phyloP scores from a whole-genome alignment of 805 yeast genomes.

The Torulaspora maleeae region DNA sequence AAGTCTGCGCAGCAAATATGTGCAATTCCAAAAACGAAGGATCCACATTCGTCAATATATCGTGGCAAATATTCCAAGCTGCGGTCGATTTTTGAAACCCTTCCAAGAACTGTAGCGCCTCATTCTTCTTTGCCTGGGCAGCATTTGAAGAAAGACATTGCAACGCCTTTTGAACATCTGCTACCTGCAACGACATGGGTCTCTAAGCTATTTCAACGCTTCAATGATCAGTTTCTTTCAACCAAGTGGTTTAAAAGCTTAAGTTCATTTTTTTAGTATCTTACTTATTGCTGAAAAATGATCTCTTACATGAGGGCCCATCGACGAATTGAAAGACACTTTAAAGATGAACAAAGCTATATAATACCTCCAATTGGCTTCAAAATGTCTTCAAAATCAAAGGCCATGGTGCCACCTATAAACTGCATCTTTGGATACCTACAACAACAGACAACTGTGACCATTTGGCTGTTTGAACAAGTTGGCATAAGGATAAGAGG shows the following conservation, averaged over 20 bases:
- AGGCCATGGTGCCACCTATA: constrained; percentile 75
- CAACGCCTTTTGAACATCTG: constrained; percentile 27
- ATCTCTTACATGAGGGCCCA: neutral
- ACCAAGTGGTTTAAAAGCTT: neutral
- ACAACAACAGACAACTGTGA: constrained; percentile 74
- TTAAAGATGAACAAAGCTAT: neutral
- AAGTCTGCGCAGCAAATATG: constrained; percentile 87
- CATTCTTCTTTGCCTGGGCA: constrained; percentile 34
- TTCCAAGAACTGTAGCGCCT: constrained; percentile 58
- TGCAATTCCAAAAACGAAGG: constrained; percentile 48
- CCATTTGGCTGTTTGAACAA: constrained; percentile 89
- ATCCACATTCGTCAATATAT: constrained; percentile 40
- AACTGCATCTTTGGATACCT: constrained; percentile 81
- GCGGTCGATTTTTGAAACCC: constrained; percentile 74
- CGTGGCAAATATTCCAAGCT: constrained; percentile 74
- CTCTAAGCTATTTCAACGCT: neutral
- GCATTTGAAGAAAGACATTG: constrained; percentile 31
- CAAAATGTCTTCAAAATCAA: constrained; percentile 23
- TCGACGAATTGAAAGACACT: neutral
- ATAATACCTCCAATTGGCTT: neutral
- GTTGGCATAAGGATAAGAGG: constrained; percentile 74
- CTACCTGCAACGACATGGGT: constrained; percentile 12
- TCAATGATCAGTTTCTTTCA: neutral
- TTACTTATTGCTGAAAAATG: constrained; percentile 1
- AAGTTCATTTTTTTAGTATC: constrained; percentile 1